phyloP scores from a whole-genome alignment of 225 moss, liverwort and hornwort genomes.

The Bryum argenteum region DNA sequence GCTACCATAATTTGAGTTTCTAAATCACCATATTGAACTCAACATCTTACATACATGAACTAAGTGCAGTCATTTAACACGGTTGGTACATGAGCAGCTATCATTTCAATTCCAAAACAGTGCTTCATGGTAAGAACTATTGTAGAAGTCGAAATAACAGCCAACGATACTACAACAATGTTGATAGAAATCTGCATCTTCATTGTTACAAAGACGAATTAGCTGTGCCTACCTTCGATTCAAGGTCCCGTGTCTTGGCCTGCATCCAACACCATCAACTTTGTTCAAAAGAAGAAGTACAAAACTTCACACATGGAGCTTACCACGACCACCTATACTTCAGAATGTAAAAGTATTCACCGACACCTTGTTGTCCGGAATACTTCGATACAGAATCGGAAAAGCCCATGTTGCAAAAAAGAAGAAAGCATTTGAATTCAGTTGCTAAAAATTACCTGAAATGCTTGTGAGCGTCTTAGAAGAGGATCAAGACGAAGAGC shows the following conservation, averaged over 20 bases:
- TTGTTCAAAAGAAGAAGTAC: neutral
- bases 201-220: conserved; percentile 31
- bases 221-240: conserved; percentile 45
- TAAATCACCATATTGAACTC: too few species aligned
- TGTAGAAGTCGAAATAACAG: neutral
- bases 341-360: neutral
- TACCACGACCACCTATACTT: neutral
- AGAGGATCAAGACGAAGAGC: conserved; percentile 65
- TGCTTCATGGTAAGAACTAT: neutral
- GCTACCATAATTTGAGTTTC: too few species aligned
- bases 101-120: neutral
- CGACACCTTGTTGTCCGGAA: neutral
- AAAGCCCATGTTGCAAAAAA: neutral
- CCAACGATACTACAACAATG: neutral
- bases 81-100: neutral
- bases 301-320: neutral
- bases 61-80: neutral
- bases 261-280: conserved; percentile 29
- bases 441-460: conserved; percentile 44
- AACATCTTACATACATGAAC: too few species aligned
- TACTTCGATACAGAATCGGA: neutral
- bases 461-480: conserved; percentile 71
- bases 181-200: neutral
- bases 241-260: conserved; percentile 46
- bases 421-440: neutral